Conservation (phyloP, 2,329 filamentous ascomycete genomes). For the Dactylella cylindrospora region DNA sequence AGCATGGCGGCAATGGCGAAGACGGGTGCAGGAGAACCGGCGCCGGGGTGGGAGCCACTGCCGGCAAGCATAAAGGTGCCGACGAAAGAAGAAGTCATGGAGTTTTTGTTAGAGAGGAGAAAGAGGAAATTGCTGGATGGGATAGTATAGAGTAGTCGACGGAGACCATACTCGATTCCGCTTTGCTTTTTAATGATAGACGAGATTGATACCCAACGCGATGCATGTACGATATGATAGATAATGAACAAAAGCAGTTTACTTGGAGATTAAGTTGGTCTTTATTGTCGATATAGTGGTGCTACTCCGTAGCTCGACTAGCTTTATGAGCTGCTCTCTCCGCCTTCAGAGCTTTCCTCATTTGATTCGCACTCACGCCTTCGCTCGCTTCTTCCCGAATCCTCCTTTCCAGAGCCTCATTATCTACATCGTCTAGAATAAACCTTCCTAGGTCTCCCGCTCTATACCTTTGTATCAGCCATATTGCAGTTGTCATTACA, state of each 20-base stretch:
- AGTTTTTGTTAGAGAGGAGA: constrained; percentile 84
- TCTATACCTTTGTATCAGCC: constrained; percentile 81
- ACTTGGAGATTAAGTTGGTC: constrained; percentile 1
- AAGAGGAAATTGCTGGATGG: constrained; percentile 82
- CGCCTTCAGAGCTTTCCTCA: constrained; percentile 46
- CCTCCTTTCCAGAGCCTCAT: constrained; percentile 61
- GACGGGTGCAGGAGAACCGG: constrained; percentile 60
- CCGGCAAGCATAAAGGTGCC: constrained; percentile 84
- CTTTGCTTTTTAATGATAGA: constrained; percentile 1
- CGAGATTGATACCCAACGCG: constrained; percentile 40
- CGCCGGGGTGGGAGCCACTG: constrained; percentile 76
- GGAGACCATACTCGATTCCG: neutral
- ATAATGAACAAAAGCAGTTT: neutral
- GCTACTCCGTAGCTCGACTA: constrained; percentile 14
- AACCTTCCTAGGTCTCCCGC: constrained; percentile 74
- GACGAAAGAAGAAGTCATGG: constrained; percentile 86
- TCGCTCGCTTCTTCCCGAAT: constrained; percentile 53
- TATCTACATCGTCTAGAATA: constrained; percentile 73
- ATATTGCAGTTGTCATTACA: constrained; percentile 71
- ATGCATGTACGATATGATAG: constrained; percentile 34
- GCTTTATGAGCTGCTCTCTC: constrained; percentile 47
- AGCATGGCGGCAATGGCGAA: constrained; percentile 69
- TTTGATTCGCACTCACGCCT: constrained; percentile 46
- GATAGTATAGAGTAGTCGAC: constrained; percentile 56
- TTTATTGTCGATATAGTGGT: too few relatives aligned